Evolutionary conservation across 2,329 filamentous ascomycete genomes (phyloP), one percentile per base, ranked within the genome.

Genomic region (Colletotrichum cordylinicola): DNA sequence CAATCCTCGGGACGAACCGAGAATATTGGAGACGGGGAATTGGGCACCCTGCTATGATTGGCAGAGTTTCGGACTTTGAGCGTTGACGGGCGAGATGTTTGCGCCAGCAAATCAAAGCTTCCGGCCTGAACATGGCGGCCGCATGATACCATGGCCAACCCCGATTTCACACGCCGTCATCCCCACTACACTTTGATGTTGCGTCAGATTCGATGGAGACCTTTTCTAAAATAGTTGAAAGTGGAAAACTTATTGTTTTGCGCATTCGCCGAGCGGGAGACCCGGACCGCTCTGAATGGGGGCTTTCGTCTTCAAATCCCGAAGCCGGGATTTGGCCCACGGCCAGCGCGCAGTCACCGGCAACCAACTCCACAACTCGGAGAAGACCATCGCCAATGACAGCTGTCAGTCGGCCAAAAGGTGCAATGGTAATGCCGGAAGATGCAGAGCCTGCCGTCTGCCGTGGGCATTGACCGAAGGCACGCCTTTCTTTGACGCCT

Each of bases 291-390:
- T 56, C 4, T n/a, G 13, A 39, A 37, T 37, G 58, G 43, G 43
- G 43, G 35, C 12, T 13, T 62, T 27, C 6, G 29, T 21, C 48
- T 75, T 75, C 74, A 74, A 76, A 76, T 60, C 74, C 74, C 74
- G 74, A 69, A 21, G 18, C 56, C 74, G 74, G 74, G 70, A 65
- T 69, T 74, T 76, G 74, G 70, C 35, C 58, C 58, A 52, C 65
- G 70, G 31, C 29, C 56, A 69, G 10, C 60, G 35, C 35, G 33
- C 70, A 76, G 29, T 68, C 74, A 27, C 73, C 73, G 70, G 60
- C 55, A 35, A 35, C 58, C 35, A 58, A 56, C 69, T 73, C 69
- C 69, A 65, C 64, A 29, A 35, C 33, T 24, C 18, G 35, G 21
- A 56, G 60, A 55, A 21, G 58, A 21, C 18, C 33, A 65, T 68